phyloP scores from a whole-genome alignment of 495 filamentous ascomycete genomes.

The Peziza echinospora region DNA sequence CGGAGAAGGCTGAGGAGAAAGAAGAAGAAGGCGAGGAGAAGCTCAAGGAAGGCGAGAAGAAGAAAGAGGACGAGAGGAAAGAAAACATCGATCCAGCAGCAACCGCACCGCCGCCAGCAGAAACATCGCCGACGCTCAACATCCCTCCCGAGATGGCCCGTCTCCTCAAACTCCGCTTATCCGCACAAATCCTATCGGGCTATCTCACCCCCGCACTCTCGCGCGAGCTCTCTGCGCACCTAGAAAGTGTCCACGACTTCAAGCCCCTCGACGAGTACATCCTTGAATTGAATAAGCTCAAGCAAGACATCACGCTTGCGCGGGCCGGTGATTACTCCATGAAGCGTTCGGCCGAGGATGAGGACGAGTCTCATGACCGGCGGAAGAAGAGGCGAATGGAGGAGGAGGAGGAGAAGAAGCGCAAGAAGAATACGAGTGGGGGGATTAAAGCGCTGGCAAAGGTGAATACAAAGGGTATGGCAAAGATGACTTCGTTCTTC shows the following conservation, averaged over 20 bases:
- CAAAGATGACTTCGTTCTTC: conserved; percentile 92
- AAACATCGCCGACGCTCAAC: conserved; percentile 22
- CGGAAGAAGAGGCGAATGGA: conserved; percentile 57
- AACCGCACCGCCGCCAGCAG: conserved; percentile 17
- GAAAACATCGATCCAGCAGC: conserved; percentile 17
- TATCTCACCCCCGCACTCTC: conserved; percentile 41
- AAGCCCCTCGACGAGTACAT: conserved; percentile 45
- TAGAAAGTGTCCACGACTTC: conserved; percentile 40
- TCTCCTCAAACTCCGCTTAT: conserved; percentile 51
- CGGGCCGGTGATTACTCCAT: conserved; percentile 51
- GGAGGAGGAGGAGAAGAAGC: conserved; percentile 37
- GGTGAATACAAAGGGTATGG: conserved; percentile 79
- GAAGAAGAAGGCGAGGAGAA: conserved; percentile 62
- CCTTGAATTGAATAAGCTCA: conserved; percentile 36
- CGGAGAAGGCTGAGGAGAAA: conserved; percentile 25
- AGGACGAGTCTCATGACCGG: conserved; percentile 42
- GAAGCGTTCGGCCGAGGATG: conserved; percentile 37
- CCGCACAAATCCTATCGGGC: conserved; percentile 52
- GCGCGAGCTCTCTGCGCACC: conserved; percentile 24
- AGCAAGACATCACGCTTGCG: conserved; percentile 43
- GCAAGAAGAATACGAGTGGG: conserved; percentile 46
- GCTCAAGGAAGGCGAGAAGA: conserved; percentile 41
- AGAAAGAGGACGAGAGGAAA: conserved; percentile 25
- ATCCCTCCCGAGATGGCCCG: conserved; percentile 24
- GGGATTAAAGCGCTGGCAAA: conserved; percentile 65